Base-by-base conservation (phyloP, 768 basidiomycete genomes). In the Calocera cornea region DNA sequence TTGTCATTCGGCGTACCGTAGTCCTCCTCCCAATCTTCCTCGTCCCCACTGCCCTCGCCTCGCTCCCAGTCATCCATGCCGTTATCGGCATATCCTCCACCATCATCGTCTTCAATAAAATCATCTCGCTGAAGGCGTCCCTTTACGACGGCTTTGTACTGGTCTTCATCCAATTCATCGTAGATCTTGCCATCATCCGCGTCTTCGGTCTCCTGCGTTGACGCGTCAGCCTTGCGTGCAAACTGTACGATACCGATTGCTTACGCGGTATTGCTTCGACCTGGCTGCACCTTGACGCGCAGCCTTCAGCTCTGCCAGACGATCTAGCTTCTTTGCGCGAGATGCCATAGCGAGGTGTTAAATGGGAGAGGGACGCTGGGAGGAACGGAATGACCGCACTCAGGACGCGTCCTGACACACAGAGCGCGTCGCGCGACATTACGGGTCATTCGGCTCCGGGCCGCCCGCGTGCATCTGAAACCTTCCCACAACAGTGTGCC, bases 91-190 rank as follows among this genome's bases (percentile, higher is more conserved):
- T 99, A 98, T 3, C 92, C 97, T 16, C 81, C 83, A 0, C 88
- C 83, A 31, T 93, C 93, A 78, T 98, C 97, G 73, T 98, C 97
- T 40, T 89, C 87, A 22, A 98, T 91, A 69, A 99, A 99, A 75
- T 99, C 97, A 70, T 97, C 93, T 71, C 80, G 80, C 68, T 90
- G 87, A 7, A 97, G 81, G 19, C 97, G 82, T 0, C 87, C 86
- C 66, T 83, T 83, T 2, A 99, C 97, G 66, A 99, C 89, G 22
- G 82, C 80, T 71, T 83, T 84, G 76, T 98, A 99, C 71, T 93
- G 87, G 11, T 90, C 90, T 66, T 97, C 95, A 0, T 87, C 83
- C 17, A 98, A 89, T 72, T 91, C 89, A 72, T 97, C 93, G 73
- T 95, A 98, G 14, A 98, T 79, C 17, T 82, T 80, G 19, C 79